Evolutionary conservation across 768 basidiomycete genomes (phyloP).

Genomic region (Nidularia sp.): DNA sequence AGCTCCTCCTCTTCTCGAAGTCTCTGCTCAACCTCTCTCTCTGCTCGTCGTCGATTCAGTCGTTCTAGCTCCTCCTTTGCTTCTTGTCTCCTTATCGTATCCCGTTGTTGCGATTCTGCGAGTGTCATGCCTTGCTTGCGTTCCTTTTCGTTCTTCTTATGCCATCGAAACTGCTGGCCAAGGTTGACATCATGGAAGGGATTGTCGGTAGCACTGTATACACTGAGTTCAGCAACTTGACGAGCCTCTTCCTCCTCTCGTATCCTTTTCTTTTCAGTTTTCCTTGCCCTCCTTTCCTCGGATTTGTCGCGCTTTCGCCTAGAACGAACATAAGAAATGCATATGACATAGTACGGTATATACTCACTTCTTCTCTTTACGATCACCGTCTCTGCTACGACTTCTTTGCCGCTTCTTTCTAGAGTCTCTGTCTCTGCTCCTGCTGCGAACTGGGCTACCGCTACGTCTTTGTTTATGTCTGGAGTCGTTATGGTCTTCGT

Average conservation of each 20-base stretch:
- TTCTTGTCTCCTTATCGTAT: slow-evolving; percentile 79
- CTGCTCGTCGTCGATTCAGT: slow-evolving; percentile 84
- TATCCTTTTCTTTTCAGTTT: slow-evolving; percentile 81
- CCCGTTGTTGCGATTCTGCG: slow-evolving; percentile 75
- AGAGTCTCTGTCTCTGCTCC: slow-evolving; percentile 21
- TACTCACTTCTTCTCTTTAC: slow-evolving; percentile 44
- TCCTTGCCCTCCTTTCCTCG: slow-evolving; percentile 80
- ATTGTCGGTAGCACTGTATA: slow-evolving; percentile 95
- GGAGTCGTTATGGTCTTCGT: slow-evolving; percentile 24
- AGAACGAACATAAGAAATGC: slow-evolving; percentile 6
- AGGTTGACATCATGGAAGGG: slow-evolving; percentile 98
- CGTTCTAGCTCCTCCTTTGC: slow-evolving; percentile 95
- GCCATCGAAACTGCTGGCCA: slow-evolving; percentile 95
- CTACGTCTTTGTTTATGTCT: slow-evolving; percentile 20
- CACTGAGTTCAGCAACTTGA: slow-evolving; percentile 89
- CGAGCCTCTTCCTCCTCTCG: slow-evolving; percentile 88
- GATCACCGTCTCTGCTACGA: slow-evolving; percentile 32
- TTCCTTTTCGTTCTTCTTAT: slow-evolving; percentile 98
- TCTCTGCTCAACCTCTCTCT: slow-evolving; percentile 85
- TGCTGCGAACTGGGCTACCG: slow-evolving; percentile 20
- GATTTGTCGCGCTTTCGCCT: slow-evolving; percentile 86
- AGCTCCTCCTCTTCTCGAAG: slow-evolving; percentile 92
- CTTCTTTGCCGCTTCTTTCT: slow-evolving; percentile 30
- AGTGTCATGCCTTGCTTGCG: slow-evolving; percentile 78
- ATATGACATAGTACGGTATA: background rate